Percentiles rank a stretch among this genome's conserved stretches.
phyloP scores from a whole-genome alignment of 108 stramenopile genomes.

The Nitzschia sp. region DNA sequence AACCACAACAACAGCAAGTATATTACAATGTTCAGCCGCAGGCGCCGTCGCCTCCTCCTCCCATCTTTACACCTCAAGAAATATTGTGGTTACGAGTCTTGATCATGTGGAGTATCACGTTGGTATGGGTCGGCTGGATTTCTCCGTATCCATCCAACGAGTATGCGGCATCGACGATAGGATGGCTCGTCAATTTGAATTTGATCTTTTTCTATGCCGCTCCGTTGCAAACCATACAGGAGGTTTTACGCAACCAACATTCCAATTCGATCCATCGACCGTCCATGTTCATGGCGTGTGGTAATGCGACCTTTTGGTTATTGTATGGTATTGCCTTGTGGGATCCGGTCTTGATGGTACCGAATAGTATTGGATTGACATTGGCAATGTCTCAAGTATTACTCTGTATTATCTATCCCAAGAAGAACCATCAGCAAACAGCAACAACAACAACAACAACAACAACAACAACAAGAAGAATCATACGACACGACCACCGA shows the following conservation, averaged over 20 bases:
- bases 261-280: conserved; percentile 40
- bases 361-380: conserved; percentile 29
- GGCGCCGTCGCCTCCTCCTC: not conserved
- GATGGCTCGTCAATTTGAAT: conserved; percentile 67
- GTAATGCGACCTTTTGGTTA: conserved; percentile 36
- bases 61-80: conserved; percentile 22
- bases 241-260: conserved; percentile 39
- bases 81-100: conserved; percentile 10
- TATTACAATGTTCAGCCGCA: not conserved
- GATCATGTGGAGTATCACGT: conserved; percentile 13
- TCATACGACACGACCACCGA: not conserved
- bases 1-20: too few species aligned
- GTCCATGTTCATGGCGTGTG: conserved; percentile 28
- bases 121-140: conserved; percentile 38
- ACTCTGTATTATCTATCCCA: conserved; percentile 27
- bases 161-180: conserved; percentile 34
- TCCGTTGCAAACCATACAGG: conserved; percentile 61
- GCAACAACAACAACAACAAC: not conserved
- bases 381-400: conserved; percentile 29
- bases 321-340: conserved; percentile 30
- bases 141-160: not conserved
- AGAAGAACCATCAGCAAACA: not conserved
- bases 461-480: not conserved
- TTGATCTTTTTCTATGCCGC: conserved; percentile 74
- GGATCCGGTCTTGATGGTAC: conserved; percentile 31